Base-by-base conservation (phyloP, 495 filamentous ascomycete species). In the Aspergillus kassunensis region DNA sequence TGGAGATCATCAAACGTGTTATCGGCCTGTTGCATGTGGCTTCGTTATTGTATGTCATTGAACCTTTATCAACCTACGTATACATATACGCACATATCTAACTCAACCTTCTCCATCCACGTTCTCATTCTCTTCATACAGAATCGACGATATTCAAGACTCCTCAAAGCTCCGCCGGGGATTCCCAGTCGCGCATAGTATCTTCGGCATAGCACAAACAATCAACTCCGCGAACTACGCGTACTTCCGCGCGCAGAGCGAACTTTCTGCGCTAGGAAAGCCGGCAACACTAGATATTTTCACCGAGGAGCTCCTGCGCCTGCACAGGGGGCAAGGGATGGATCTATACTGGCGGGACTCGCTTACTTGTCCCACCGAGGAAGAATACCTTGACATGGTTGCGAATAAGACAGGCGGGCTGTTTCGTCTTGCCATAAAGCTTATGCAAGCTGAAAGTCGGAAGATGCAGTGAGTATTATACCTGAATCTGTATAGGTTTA, bases 301-400 rank as follows among this genome's bases (percentile, higher is more conserved):
- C 63, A 82, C 80, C 4, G 86, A 91, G 34, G 91, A 95, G 62
- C 72, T 96, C 8, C 63, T 91, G 25, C 88, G 91, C 64, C 80
- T 97, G 11, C 89, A 95, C 67, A 75, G 87, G 20, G 92, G 92
- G 6, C 92, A 97, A 60, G 89, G 92, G 36, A 89, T 95, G 85
- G 91, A 97, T 59, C 78, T 97, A 25, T 93, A 85, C 74, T 97
- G 92, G 92, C 76, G 89, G 6, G 89, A 96, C 68, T 84, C 83
- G 2, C 69, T 95, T 20, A 87, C 79, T 13, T 93, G 87, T 66
- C 91, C 91, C 13, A 86, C 80, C 19, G 88, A 91, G 65, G 87
- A 90, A 45, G 89, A 96, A 59, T 97, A 97, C 68, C 76, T 96
- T 8, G 86, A 91, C 61, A 96, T 96, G 91, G 89, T 96, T 18